Evolutionary conservation across 2,329 filamentous ascomycete species (phyloP).

Genomic region (Fusarium longipes): DNA sequence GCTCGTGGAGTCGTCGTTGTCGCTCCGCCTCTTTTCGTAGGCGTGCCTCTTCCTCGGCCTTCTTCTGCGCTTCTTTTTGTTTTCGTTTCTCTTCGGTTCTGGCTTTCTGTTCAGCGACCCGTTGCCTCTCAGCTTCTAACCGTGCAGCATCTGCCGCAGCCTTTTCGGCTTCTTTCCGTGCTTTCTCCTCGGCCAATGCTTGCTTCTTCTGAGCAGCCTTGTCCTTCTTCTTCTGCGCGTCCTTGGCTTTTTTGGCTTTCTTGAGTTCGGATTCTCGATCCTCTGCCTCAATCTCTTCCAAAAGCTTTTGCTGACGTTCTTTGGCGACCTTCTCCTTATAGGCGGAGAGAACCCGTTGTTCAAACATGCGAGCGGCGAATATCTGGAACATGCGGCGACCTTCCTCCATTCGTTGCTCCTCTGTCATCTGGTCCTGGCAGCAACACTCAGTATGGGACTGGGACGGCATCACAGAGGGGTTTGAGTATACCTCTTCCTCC

Average conservation of each 20-base stretch:
- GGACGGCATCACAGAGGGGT: slow-evolving; percentile 54
- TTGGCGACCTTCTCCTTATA: slow-evolving; percentile 97
- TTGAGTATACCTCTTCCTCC: slow-evolving; percentile 79
- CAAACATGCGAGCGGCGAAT: slow-evolving; percentile 98
- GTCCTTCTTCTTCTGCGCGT: slow-evolving; percentile 95
- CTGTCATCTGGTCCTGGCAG: slow-evolving; percentile 90
- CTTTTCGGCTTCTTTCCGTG: slow-evolving; percentile 87
- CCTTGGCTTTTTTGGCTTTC: slow-evolving; percentile 92
- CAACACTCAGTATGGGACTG: slow-evolving; percentile 58
- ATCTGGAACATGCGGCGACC: slow-evolving; percentile 99
- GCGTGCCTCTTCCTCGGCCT: slow-evolving; percentile 89
- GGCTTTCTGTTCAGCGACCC: slow-evolving; percentile 80
- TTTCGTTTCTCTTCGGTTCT: slow-evolving; percentile 91
- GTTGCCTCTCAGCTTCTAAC: slow-evolving; percentile 80
- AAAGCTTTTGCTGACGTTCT: slow-evolving; percentile 88
- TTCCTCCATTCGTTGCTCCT: slow-evolving; percentile 99
- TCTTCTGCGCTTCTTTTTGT: slow-evolving; percentile 91
- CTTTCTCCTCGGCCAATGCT: slow-evolving; percentile 89
- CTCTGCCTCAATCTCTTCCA: slow-evolving; percentile 93
- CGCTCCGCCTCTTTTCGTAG: slow-evolving; percentile 87
- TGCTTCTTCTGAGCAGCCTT: slow-evolving; percentile 91
- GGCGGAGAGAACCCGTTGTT: slow-evolving; percentile 95
- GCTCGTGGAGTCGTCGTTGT: slow-evolving; percentile 81
- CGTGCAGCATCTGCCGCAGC: slow-evolving; percentile 85
- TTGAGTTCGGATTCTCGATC: slow-evolving; percentile 78